These are phyloP conservation scores for Candida railenensis DNA, from an alignment of 805 yeast genomes.

Conservation along the genomic window DNA sequence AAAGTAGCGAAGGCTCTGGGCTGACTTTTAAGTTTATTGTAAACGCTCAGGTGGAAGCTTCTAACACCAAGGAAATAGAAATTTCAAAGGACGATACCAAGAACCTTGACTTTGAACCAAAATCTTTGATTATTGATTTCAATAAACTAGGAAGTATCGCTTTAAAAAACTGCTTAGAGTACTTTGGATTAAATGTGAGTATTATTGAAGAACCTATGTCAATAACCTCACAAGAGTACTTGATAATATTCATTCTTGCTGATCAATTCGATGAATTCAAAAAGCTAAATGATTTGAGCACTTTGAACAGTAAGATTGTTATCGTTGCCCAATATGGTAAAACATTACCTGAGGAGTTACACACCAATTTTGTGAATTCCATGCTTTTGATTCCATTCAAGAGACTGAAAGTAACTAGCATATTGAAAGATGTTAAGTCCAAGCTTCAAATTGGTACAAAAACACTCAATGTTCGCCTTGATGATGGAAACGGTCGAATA, in stretches of 20 bases:
- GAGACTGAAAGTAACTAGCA: conserved; percentile 17
- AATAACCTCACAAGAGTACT: conserved; percentile 11
- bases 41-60: conserved; percentile 26
- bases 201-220: conserved; percentile 15
- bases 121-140: conserved; percentile 31
- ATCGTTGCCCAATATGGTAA: conserved; percentile 30
- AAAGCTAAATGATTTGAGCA: conserved; percentile 2
- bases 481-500: not conserved
- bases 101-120: conserved; percentile 11
- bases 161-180: conserved; percentile 30
- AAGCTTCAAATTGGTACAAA: not conserved
- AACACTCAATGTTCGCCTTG: not conserved
- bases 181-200: conserved; percentile 33
- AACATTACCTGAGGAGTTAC: conserved; percentile 20
- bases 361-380: conserved; percentile 17
- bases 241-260: conserved; percentile 21
- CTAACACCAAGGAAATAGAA: conserved; percentile 16
- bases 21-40: conserved; percentile 43
- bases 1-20: conserved; percentile 46
- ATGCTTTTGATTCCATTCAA: conserved; percentile 29
- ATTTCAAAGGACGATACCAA: conserved; percentile 10
- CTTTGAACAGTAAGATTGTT: conserved; percentile 14
- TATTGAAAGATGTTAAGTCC: conserved; percentile 2
- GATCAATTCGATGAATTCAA: conserved; percentile 14
- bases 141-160: conserved; percentile 30